Evolutionary conservation across 2,329 filamentous ascomycete genomes (phyloP).

Genomic region (Ampelomyces quisqualis): DNA sequence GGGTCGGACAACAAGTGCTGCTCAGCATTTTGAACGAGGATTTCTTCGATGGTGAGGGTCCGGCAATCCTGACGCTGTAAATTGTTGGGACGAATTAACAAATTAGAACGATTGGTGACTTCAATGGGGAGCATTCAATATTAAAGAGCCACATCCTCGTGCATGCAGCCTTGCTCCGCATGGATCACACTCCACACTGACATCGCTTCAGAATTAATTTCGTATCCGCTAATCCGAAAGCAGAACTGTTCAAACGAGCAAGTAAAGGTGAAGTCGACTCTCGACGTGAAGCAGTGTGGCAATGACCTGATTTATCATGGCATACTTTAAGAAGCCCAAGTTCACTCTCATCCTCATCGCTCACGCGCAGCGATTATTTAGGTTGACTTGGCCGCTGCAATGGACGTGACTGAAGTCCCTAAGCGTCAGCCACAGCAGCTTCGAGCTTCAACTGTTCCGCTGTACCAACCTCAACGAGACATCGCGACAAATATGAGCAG

Average conservation of each 20-base stretch:
- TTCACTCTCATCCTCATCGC: conserved; percentile 3
- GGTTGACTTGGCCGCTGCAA: neutral
- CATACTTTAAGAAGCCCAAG: neutral
- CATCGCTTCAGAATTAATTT: too few species aligned
- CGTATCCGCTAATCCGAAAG: too few species aligned
- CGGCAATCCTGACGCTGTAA: conserved; percentile 11
- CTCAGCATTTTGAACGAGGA: conserved; percentile 27
- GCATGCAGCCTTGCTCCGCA: too few species aligned
- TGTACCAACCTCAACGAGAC: neutral
- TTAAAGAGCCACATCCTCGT: too few species aligned
- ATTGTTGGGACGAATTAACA: too few species aligned
- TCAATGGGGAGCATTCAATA: too few species aligned
- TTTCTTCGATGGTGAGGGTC: conserved; percentile 32
- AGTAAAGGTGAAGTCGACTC: conserved; percentile 11
- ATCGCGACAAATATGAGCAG: neutral
- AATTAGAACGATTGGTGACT: too few species aligned
- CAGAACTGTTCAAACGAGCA: too few species aligned
- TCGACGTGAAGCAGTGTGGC: neutral
- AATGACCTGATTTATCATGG: neutral
- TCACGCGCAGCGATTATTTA: neutral
- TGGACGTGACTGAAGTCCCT: neutral
- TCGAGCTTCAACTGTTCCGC: neutral
- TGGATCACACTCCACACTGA: too few species aligned
- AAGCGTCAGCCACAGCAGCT: too few species aligned
- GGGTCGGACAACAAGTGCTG: conserved; percentile 41